These are phyloP conservation scores for Eucalyptus sp. DNA, from an alignment of 345 rosid genomes.

Conservation along the genomic window DNA sequence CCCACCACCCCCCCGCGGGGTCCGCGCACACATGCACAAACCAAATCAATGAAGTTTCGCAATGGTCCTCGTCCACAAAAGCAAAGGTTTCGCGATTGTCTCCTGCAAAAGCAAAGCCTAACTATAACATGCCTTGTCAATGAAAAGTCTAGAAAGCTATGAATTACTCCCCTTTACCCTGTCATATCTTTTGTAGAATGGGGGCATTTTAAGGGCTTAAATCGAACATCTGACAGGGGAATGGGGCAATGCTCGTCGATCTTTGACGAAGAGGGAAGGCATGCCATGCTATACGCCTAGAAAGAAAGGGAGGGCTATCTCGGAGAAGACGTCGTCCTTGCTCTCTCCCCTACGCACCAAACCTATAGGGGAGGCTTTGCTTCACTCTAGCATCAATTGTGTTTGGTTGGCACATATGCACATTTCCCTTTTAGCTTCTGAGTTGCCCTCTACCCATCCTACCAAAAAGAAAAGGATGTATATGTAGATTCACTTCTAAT, in stretches of 20 bases:
- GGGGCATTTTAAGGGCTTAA: not conserved
- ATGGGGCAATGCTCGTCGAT: not conserved
- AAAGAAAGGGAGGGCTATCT: not conserved
- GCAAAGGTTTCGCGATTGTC: not conserved
- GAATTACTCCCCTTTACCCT: not conserved
- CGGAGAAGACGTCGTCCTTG: not conserved
- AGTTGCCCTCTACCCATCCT: not conserved
- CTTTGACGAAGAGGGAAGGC: not conserved
- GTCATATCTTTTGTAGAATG: fast-evolving
- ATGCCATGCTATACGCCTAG: not conserved
- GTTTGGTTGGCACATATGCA: not conserved
- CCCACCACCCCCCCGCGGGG: fast-evolving
- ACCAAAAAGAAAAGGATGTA: not conserved
- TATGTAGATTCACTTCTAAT: not conserved
- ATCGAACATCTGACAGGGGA: not conserved
- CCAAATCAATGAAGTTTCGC: not conserved
- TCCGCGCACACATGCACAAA: not conserved
- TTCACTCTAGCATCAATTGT: not conserved
- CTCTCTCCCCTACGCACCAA: not conserved
- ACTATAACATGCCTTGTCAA: not conserved
- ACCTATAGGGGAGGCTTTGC: not conserved
- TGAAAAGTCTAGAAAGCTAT: not conserved
- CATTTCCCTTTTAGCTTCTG: not conserved
- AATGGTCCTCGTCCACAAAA: not conserved
- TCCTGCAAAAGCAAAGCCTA: not conserved